A percentile compares a stretch with the other conserved stretches of the same genome.
Conservation (phyloP, 108 stramenopile species). For the Poteriospumella lacustris region DNA sequence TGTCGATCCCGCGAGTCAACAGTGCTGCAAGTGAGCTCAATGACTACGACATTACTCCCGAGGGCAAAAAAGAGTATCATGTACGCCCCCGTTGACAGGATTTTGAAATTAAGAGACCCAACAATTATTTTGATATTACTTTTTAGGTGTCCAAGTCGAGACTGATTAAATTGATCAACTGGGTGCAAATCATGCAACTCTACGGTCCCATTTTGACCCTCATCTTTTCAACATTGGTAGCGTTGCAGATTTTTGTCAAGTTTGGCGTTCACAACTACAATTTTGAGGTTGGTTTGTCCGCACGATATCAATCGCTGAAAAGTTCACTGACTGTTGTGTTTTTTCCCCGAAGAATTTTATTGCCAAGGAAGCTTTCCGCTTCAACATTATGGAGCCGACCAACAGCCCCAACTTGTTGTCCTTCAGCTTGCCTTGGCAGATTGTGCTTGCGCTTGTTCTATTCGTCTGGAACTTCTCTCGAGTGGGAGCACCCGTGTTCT, state of each 20-base stretch:
- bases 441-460: not conserved
- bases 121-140: not conserved
- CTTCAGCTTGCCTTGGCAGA: conserved; percentile 16
- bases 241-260: not conserved
- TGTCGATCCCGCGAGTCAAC: not conserved
- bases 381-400: not conserved
- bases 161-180: conserved; percentile 27
- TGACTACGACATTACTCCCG: not conserved
- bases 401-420: not conserved
- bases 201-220: not conserved
- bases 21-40: conserved; percentile 3
- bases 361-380: not conserved
- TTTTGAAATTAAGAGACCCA: not conserved
- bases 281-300: not conserved
- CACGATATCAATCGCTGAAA: not conserved
- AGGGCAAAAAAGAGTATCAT: conserved; percentile 8
- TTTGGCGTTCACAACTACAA: not conserved
- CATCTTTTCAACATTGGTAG: not conserved
- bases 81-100: not conserved
- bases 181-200: not conserved
- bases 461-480: conserved; percentile 31
- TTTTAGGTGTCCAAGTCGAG: conserved; percentile 17
- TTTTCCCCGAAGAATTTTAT: not conserved
- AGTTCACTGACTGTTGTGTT: conserved; percentile 28
- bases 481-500: conserved; percentile 64